Evolutionary conservation across 495 filamentous ascomycete genomes (phyloP).

Genomic region (Lichina pygmaea): DNA sequence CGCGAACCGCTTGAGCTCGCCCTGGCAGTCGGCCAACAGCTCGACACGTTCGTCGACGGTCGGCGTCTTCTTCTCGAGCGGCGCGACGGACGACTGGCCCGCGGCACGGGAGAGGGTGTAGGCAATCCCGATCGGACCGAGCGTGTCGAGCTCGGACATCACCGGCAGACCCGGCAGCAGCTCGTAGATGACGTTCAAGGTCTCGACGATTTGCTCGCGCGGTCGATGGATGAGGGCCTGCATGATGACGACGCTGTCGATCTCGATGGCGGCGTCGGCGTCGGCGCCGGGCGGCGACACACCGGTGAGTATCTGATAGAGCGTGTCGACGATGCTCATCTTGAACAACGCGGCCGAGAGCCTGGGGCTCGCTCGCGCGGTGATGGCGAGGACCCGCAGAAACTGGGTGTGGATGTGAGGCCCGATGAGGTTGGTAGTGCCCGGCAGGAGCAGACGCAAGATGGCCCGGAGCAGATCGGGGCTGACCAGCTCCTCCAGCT

Average conservation of each 20-base stretch:
- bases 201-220: conserved; percentile 91
- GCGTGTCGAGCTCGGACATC: conserved; percentile 23
- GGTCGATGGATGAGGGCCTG: conserved; percentile 90
- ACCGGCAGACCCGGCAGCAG: conserved; percentile 44
- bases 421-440: conserved; percentile 86
- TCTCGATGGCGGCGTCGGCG: conserved; percentile 48
- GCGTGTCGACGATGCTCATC: conserved; percentile 90
- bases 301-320: conserved; percentile 93
- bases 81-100: conserved; percentile 23
- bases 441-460: conserved; percentile 72
- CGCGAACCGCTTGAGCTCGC: conserved; percentile 73
- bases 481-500: conserved; percentile 77
- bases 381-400: conserved; percentile 67
- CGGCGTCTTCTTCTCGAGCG: conserved; percentile 30
- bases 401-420: conserved; percentile 94
- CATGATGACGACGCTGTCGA: conserved; percentile 96
- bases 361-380: conserved; percentile 60
- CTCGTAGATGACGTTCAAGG: conserved; percentile 93
- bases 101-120: conserved; percentile 13
- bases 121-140: conserved; percentile 9
- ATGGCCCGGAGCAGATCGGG: conserved; percentile 66
- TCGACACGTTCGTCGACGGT: conserved; percentile 22
- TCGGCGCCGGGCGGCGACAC: conserved; percentile 45
- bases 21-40: conserved; percentile 51
- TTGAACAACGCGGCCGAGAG: conserved; percentile 79